Percentiles rank a stretch among this genome's conserved stretches.
These are phyloP conservation scores for Fusarium redolens DNA, from an alignment of 2,329 filamentous ascomycete genomes.

Conservation along the genomic window DNA sequence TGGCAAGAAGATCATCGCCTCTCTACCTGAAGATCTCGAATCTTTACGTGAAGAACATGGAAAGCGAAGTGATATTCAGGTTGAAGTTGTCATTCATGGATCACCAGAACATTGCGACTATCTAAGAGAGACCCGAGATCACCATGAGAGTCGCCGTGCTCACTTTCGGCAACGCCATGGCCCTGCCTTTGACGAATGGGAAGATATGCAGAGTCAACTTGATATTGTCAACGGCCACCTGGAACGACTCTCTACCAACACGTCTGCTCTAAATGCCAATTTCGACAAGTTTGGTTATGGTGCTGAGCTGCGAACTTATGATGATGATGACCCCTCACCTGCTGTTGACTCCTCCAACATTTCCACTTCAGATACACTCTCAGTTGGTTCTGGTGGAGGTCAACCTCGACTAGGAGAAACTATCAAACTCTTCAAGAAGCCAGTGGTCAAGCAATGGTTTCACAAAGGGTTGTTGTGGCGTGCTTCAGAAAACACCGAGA, in stretches of 20 bases:
- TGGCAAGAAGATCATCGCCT: slow-evolving; percentile 67
- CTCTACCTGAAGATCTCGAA: slow-evolving; percentile 66
- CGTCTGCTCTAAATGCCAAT: slow-evolving; percentile 67
- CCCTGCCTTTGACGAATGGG: slow-evolving; percentile 66
- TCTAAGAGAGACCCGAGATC: slow-evolving; percentile 61
- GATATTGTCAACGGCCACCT: slow-evolving; percentile 64
- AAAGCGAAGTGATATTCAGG: slow-evolving; percentile 50
- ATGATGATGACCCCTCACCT: slow-evolving; percentile 41
- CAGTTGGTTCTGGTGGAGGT: slow-evolving; percentile 36
- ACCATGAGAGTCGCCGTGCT: slow-evolving; percentile 62
- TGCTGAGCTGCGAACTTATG: slow-evolving; percentile 65
- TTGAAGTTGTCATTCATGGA: slow-evolving; percentile 69
- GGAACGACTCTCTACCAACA: slow-evolving; percentile 64
- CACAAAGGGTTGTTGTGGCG: slow-evolving; percentile 74
- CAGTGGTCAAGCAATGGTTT: slow-evolving; percentile 73
- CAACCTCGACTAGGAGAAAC: slow-evolving; percentile 52
- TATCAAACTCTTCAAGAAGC: slow-evolving; percentile 68
- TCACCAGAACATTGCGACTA: slow-evolving; percentile 59
- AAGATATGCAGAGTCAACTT: slow-evolving; percentile 64
- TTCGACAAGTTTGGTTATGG: slow-evolving; percentile 73
- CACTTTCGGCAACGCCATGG: slow-evolving; percentile 61
- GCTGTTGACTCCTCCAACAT: slow-evolving; percentile 27
- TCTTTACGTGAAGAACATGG: slow-evolving; percentile 58
- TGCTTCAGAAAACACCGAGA: slow-evolving; percentile 67
- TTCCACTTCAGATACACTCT: slow-evolving; percentile 42